phyloP scores from a whole-genome alignment of 148 eudicot genomes.

The Diospyros lotus region DNA sequence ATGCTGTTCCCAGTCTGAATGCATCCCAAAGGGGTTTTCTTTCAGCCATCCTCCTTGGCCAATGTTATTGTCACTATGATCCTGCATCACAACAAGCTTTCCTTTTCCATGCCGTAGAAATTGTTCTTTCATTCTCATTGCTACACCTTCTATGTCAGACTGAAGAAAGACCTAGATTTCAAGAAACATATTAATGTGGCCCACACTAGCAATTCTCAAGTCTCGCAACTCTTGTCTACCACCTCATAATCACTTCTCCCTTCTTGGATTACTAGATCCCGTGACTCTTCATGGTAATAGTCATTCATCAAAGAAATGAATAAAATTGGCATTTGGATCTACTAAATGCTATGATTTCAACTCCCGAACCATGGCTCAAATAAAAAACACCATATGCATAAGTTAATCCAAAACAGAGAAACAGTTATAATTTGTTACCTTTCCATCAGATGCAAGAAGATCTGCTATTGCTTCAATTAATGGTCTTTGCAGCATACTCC shows the following conservation, averaged over 20 bases:
- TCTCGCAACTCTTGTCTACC: neutral
- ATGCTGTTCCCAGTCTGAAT: constrained; percentile 86
- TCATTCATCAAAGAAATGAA: too few relatives aligned
- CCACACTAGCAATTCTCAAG: neutral
- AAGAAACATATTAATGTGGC: constrained; percentile 4
- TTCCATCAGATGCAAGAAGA: constrained; percentile 52
- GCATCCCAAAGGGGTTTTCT: constrained; percentile 76
- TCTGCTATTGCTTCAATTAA: constrained; percentile 68
- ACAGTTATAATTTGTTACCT: constrained; percentile 37
- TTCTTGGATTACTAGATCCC: neutral
- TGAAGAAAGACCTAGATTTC: constrained; percentile 76
- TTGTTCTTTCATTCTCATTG: constrained; percentile 70
- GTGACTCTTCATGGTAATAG: too few relatives aligned
- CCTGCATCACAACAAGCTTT: constrained; percentile 37
- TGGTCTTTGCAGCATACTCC: constrained; percentile 81
- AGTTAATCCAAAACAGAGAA: neutral
- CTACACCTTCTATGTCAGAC: constrained; percentile 78
- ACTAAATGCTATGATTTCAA: neutral
- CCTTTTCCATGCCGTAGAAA: constrained; percentile 56
- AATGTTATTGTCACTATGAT: constrained; percentile 7
- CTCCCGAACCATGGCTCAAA: neutral
- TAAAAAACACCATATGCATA: neutral
- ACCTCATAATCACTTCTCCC: neutral
- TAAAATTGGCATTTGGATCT: neutral
- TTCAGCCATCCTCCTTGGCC: constrained; percentile 51